Base-by-base conservation (phyloP, 2,329 filamentous ascomycete species). In the Ceratocystis ficicola region DNA sequence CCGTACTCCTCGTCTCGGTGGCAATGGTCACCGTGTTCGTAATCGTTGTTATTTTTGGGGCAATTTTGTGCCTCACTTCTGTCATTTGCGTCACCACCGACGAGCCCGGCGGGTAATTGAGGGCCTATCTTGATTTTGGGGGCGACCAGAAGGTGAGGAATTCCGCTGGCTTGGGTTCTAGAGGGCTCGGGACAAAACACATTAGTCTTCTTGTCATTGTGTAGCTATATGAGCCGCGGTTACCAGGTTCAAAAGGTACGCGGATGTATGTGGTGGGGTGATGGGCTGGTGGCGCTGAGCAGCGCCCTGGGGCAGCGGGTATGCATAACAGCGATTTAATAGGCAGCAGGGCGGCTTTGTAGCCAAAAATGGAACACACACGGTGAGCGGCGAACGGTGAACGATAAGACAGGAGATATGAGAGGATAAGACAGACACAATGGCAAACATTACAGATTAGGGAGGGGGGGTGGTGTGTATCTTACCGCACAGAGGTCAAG, bases 151-250 rank as follows among this genome's bases (percentile, higher is more conserved):
- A 94, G 77, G 69, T 86, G 81, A 0, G 90, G 90, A 44, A 95
- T 86, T 8, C 79, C 76, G 68, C 79, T 83, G n/a, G 89, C 89
- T 82, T 95, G 86, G 70, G 83, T 81, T 77, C 89, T 94, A 75
- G 48, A 52, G 48, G 44, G 70, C 41, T 32, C 48, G 73, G 36
- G 3, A 78, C 77, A 79, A 77, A 79, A 76, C 76, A 79, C 73
- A 81, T 81, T 76, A 83, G 81, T 66, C 41, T 57, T 61, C 12
- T 61, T 12, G 20, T 61, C 32, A 2, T 59, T 1, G 10, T 41
- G 36, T 41, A 12, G 36, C 8, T 41, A 41, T 41, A 12, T 41
- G 36, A 41, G 0, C 10, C 36, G 36, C 10, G 10, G 36, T 12
- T 41, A 12, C 36, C 36, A 12, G 7, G 32, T 12, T 12, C 36